Percentiles rank a stretch among this genome's conserved stretches.
phyloP scores from a whole-genome alignment of 2,329 filamentous ascomycete species.

The Cephalotrichum gorgonifer region DNA sequence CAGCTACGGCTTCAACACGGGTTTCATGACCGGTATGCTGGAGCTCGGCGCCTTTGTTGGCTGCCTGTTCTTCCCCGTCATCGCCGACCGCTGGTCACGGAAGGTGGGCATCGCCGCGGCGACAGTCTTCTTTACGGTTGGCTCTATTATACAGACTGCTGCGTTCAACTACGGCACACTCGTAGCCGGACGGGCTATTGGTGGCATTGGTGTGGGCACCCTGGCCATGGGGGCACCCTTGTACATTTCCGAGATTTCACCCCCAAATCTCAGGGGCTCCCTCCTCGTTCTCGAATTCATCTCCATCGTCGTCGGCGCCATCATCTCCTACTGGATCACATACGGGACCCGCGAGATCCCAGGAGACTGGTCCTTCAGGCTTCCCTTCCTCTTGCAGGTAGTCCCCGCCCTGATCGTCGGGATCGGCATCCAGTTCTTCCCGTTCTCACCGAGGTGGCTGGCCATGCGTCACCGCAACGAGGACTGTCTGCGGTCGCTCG shows the following conservation, averaged over 20 bases:
- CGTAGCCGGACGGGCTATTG: slow-evolving; percentile 17
- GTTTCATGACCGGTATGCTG: slow-evolving; percentile 32
- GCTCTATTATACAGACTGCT: slow-evolving; percentile 27
- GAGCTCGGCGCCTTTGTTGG: slow-evolving; percentile 27
- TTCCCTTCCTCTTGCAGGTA: slow-evolving; percentile 36
- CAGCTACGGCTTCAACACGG: background rate
- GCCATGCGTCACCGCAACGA: slow-evolving; percentile 24
- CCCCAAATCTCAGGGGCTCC: slow-evolving; percentile 25
- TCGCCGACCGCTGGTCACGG: slow-evolving; percentile 29
- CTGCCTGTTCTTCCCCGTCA: slow-evolving; percentile 20
- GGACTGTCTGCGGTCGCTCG: slow-evolving; percentile 25
- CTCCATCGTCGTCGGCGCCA: slow-evolving; percentile 39
- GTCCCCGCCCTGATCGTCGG: slow-evolving; percentile 25
- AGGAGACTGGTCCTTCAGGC: slow-evolving; percentile 29
- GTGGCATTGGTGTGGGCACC: slow-evolving; percentile 18
- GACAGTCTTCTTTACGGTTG: slow-evolving; percentile 27
- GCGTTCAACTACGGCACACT: slow-evolving; percentile 15
- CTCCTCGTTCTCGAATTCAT: slow-evolving; percentile 39
- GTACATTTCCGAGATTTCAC: slow-evolving; percentile 22
- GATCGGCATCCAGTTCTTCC: slow-evolving; percentile 31
- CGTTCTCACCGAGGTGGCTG: slow-evolving; percentile 35
- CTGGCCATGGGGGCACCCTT: slow-evolving; percentile 17
- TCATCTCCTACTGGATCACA: slow-evolving; percentile 43
- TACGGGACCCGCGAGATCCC: slow-evolving; percentile 36
- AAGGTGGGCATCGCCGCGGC: slow-evolving; percentile 29